phyloP scores from a whole-genome alignment of 2,329 filamentous ascomycete genomes.

The Pestalotiopsis sp. region DNA sequence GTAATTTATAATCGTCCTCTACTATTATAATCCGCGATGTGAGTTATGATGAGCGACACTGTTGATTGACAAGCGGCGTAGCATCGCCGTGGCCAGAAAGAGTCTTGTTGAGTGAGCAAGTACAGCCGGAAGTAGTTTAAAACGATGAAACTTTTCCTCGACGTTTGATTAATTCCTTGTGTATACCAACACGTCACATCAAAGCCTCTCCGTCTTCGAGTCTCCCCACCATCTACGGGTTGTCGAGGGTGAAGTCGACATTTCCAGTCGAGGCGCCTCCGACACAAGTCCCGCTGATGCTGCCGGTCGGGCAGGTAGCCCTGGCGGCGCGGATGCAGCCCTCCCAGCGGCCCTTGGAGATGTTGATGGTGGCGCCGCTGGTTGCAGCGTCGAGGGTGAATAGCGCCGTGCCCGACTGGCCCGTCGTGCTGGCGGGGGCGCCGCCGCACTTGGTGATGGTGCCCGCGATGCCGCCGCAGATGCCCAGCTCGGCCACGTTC shows the following conservation, averaged over 20 bases:
- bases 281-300: slow-evolving; percentile 44
- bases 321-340: slow-evolving; percentile 53
- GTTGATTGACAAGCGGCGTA: too few species aligned
- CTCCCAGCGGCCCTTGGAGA: slow-evolving; percentile 54
- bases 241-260: slow-evolving; percentile 41
- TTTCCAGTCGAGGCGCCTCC: slow-evolving; percentile 48
- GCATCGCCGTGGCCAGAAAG: too few species aligned
- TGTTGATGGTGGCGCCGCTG: slow-evolving; percentile 48
- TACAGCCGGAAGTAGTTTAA: too few species aligned
- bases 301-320: slow-evolving; percentile 50
- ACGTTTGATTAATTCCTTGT: too few species aligned
- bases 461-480: slow-evolving; percentile 53
- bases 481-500: slow-evolving; percentile 46
- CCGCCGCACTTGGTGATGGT: slow-evolving; percentile 46
- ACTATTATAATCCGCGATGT: not conserved
- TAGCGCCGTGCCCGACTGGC: slow-evolving; percentile 45
- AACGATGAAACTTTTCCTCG: too few species aligned
- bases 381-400: slow-evolving; percentile 45
- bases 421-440: slow-evolving; percentile 41
- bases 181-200: too few species aligned
- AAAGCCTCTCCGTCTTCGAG: not conserved
- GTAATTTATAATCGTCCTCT: not conserved
- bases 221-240: slow-evolving; percentile 18
- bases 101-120: too few species aligned
- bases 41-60: too few species aligned